Percentiles rank a stretch among this genome's conserved stretches.
Evolutionary conservation across 768 basidiomycete species (phyloP).

Genomic region (Suillus occidentalis): DNA sequence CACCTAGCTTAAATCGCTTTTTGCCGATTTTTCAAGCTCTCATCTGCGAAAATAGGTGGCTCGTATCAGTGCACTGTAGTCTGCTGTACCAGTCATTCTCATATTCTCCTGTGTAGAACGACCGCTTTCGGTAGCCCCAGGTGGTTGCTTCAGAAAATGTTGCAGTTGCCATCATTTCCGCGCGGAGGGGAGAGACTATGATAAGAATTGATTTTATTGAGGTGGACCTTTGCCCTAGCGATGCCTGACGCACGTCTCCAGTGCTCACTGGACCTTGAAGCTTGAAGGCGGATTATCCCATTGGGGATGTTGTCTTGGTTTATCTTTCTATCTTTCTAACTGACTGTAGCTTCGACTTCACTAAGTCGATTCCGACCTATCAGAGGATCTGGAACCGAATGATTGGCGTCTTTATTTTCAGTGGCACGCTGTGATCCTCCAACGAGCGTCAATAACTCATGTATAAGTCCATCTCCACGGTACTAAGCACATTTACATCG

Average conservation of each 20-base stretch:
- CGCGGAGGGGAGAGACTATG: neutral
- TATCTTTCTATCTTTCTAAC: neutral
- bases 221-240: neutral
- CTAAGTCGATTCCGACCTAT: neutral
- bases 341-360: neutral
- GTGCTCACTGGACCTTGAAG: neutral
- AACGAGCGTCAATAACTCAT: neutral
- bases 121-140: neutral
- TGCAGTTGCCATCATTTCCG: neutral
- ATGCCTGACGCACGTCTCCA: neutral
- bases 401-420: no score
- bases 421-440: neutral
- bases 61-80: slow-evolving; percentile 1
- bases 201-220: neutral
- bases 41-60: slow-evolving; percentile 1
- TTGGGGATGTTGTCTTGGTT: neutral
- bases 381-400: neutral
- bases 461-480: neutral
- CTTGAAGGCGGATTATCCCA: neutral
- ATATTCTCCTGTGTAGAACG: neutral
- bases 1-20: neutral
- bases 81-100: neutral
- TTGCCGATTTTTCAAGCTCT: neutral
- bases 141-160: no score
- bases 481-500: neutral